Percentiles rank a stretch among this genome's conserved stretches.
Evolutionary conservation across 2,329 filamentous ascomycete genomes (phyloP).

Genomic region (Acrodontium crateriforme): DNA sequence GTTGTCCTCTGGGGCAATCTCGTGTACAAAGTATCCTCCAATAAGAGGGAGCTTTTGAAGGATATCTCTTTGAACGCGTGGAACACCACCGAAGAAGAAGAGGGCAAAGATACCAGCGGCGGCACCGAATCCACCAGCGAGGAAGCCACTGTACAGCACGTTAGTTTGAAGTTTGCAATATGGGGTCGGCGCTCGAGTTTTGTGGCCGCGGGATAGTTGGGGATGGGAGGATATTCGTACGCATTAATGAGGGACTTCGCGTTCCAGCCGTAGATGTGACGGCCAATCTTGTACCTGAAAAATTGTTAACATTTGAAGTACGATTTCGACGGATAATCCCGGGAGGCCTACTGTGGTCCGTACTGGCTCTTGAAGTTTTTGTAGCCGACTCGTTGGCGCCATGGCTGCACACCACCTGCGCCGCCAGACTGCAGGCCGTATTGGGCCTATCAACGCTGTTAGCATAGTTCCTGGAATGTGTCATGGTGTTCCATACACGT

Average conservation of each 20-base stretch:
- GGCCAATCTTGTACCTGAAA: slow-evolving; percentile 35
- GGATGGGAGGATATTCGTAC: slow-evolving; percentile 10
- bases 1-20: slow-evolving; percentile 51
- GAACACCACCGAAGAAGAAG: slow-evolving; percentile 52
- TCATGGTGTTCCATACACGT: slow-evolving; percentile 10
- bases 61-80: slow-evolving; percentile 48
- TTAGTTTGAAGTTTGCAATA: neutral
- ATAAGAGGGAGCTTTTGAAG: slow-evolving; percentile 46
- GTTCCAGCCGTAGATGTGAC: slow-evolving; percentile 38
- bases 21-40: slow-evolving; percentile 41
- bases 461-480: neutral
- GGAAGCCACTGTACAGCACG: slow-evolving; percentile 19
- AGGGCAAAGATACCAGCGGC: slow-evolving; percentile 44
- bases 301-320: slow-evolving; percentile 3
- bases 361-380: slow-evolving; percentile 43
- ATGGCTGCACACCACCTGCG: slow-evolving; percentile 19
- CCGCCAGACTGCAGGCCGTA: slow-evolving; percentile 13
- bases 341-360: slow-evolving; percentile 41
- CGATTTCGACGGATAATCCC: neutral
- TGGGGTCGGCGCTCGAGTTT: neutral
- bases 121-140: slow-evolving; percentile 43
- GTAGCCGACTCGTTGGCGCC: slow-evolving; percentile 25
- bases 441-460: slow-evolving; percentile 6
- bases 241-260: slow-evolving; percentile 26
- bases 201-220: slow-evolving; percentile 1